Conservation (phyloP, 192 early-diverging fungal species). For the Coemansia sp. region DNA sequence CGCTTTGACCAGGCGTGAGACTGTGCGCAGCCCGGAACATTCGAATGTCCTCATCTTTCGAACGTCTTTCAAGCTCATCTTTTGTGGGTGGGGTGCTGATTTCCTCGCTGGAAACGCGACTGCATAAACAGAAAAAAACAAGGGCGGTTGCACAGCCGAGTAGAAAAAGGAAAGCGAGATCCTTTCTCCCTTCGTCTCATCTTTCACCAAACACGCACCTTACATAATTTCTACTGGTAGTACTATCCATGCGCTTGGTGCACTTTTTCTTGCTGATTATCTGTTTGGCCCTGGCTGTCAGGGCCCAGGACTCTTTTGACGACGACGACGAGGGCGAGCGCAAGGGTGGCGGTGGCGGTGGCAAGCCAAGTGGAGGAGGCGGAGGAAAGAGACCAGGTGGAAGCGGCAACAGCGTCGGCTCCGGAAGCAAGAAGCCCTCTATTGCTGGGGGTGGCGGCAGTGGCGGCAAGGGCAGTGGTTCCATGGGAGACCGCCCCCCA, state of each 20-base stretch:
- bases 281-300: slow-evolving; percentile 13
- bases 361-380: slow-evolving; percentile 4
- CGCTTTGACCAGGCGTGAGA: slow-evolving; percentile 11
- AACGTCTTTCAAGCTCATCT: neutral
- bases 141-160: neutral
- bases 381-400: slow-evolving; percentile 8
- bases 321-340: slow-evolving; percentile 16
- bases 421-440: slow-evolving; percentile 14
- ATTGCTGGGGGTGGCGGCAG: slow-evolving; percentile 37
- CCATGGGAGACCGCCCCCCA: slow-evolving; percentile 38
- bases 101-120: neutral
- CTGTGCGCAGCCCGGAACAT: slow-evolving; percentile 3
- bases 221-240: neutral
- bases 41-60: neutral
- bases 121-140: neutral
- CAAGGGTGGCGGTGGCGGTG: slow-evolving; percentile 5
- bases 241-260: slow-evolving; percentile 9
- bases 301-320: neutral
- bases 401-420: slow-evolving; percentile 12
- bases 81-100: neutral
- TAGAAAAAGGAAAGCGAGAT: neutral
- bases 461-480: slow-evolving; percentile 21
- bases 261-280: slow-evolving; percentile 15
- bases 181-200: neutral
- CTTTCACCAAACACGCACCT: neutral